Conservation (phyloP, 2,329 filamentous ascomycete genomes). For the Ceratocystis albifundus region DNA sequence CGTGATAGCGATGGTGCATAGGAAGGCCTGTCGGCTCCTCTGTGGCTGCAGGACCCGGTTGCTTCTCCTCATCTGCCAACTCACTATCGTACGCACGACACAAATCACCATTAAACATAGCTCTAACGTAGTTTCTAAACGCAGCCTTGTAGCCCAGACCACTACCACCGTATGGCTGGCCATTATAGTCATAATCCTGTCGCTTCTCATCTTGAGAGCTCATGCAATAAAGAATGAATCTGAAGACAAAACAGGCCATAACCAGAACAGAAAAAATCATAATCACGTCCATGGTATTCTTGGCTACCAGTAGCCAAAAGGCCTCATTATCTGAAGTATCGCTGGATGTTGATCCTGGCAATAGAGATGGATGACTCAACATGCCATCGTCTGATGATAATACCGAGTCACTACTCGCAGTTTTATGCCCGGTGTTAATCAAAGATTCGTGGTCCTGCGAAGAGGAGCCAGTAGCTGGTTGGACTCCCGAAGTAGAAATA, state of each 20-base stretch:
- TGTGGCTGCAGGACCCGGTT: background rate
- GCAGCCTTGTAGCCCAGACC: background rate
- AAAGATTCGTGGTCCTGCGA: background rate
- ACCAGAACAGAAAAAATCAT: background rate
- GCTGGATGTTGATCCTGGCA: background rate
- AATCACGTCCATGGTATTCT: background rate
- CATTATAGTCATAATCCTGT: background rate
- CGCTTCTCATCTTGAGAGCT: background rate
- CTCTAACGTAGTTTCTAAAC: background rate
- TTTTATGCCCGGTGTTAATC: conserved; percentile 6
- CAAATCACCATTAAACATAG: background rate
- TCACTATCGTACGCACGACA: background rate
- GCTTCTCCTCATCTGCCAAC: conserved; percentile 17
- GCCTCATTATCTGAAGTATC: background rate
- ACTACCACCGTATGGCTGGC: background rate
- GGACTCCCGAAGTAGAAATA: background rate
- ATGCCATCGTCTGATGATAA: background rate
- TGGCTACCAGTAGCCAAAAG: background rate
- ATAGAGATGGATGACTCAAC: background rate
- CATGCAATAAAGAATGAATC: background rate
- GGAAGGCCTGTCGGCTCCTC: background rate
- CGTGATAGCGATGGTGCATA: conserved; percentile 2
- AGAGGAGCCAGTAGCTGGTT: background rate
- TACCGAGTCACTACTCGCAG: background rate
- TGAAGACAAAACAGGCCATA: background rate